phyloP scores from a whole-genome alignment of 164 flowering plant species.

The Nymphaea colorata region DNA sequence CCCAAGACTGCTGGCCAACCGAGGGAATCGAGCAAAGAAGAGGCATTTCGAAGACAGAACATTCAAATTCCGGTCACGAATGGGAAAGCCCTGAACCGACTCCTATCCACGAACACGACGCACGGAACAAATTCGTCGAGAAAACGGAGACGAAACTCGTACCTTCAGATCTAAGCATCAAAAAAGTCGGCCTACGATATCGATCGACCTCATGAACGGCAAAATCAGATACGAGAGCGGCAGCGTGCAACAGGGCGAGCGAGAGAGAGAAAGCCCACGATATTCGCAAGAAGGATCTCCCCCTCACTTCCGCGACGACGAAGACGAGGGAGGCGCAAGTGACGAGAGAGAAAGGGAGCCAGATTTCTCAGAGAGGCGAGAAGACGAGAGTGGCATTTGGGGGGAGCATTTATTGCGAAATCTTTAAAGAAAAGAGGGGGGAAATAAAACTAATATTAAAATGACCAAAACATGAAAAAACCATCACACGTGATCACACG shows the following conservation, averaged over 20 bases:
- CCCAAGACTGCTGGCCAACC: background rate
- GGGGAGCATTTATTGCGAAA: background rate
- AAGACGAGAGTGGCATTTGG: too few species aligned
- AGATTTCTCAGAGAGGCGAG: too few species aligned
- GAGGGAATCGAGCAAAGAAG: background rate
- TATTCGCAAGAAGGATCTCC: background rate
- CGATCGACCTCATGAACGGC: background rate
- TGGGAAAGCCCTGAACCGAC: background rate
- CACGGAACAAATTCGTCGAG: background rate
- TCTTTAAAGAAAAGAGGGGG: background rate
- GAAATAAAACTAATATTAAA: background rate
- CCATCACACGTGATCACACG: background rate
- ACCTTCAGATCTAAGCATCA: background rate
- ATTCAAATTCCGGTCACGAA: background rate
- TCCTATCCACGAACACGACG: background rate
- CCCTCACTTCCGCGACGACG: too few species aligned
- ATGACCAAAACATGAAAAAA: background rate
- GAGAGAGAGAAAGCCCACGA: background rate
- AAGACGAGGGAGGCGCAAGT: too few species aligned
- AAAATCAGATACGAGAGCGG: background rate
- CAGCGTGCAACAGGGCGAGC: background rate
- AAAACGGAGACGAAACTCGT: background rate
- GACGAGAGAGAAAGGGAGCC: too few species aligned
- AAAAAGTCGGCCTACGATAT: background rate
- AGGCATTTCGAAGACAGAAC: background rate